Conservation (phyloP, 352 stramenopile genomes). For the Globisporangium perplexum region DNA sequence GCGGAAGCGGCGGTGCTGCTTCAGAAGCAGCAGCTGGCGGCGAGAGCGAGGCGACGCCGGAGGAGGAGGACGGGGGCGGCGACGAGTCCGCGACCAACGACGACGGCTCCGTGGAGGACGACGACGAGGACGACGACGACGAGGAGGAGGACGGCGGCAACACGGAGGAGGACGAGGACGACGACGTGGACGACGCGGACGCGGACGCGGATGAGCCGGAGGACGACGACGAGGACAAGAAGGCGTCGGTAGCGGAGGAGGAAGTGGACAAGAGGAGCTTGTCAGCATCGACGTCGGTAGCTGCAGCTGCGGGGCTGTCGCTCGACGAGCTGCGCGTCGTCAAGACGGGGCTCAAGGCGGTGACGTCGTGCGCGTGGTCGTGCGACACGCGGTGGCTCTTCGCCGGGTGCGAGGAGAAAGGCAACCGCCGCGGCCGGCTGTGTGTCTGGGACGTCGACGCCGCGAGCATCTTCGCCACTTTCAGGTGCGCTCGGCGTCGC, state of each 20-base stretch:
- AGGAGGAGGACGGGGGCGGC: conserved; percentile 15
- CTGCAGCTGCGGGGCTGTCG: conserved; percentile 17
- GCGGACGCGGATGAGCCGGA: conserved; percentile 19
- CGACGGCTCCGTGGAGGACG: conserved; percentile 14
- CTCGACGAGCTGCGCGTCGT: conserved; percentile 44
- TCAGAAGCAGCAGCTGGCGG: no score
- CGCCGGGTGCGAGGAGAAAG: conserved; percentile 65
- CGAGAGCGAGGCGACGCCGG: not conserved
- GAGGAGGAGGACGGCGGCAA: conserved; percentile 23
- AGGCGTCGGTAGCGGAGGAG: not conserved
- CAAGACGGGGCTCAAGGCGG: conserved; percentile 52
- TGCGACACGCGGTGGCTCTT: conserved; percentile 57
- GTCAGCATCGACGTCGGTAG: no score
- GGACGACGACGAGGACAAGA: conserved; percentile 11
- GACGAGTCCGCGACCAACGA: conserved; percentile 28
- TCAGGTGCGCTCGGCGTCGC: no score
- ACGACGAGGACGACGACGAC: conserved; percentile 35
- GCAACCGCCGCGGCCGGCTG: conserved; percentile 39
- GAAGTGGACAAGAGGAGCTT: no score
- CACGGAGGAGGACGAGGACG: conserved; percentile 24
- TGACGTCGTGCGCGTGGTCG: conserved; percentile 59
- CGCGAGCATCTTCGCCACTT: conserved; percentile 47
- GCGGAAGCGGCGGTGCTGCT: not conserved
- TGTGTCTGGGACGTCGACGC: conserved; percentile 67
- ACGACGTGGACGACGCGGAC: conserved; percentile 14